phyloP scores from a whole-genome alignment of 2,329 filamentous ascomycete species.

The Exophiala oligosperma region DNA sequence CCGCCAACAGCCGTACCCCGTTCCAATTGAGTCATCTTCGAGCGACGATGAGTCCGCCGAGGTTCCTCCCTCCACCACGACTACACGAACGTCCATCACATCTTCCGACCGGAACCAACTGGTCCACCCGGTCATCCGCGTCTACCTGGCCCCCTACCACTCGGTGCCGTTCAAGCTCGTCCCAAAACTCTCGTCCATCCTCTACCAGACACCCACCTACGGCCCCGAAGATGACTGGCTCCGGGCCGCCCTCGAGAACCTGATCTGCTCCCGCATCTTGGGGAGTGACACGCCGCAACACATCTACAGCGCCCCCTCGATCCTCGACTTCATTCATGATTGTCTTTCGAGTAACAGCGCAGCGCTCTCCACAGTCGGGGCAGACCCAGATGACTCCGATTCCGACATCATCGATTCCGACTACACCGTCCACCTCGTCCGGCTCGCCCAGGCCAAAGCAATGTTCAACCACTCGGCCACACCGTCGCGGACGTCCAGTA shows the following conservation, averaged over 20 bases:
- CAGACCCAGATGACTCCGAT: background rate
- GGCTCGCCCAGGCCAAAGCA: constrained; percentile 15
- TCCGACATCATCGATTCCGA: constrained; percentile 15
- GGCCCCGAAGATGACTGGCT: constrained; percentile 24
- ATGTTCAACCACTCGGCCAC: constrained; percentile 11
- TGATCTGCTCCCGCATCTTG: constrained; percentile 9
- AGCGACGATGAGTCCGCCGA: background rate
- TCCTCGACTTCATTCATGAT: constrained; percentile 14
- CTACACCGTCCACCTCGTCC: constrained; percentile 12
- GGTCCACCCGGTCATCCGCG: constrained; percentile 10
- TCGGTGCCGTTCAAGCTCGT: constrained; percentile 7
- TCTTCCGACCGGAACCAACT: constrained; percentile 8
- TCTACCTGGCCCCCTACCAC: constrained; percentile 9
- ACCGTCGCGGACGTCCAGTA: background rate
- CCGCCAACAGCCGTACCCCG: constrained; percentile 20
- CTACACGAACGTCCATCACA: constrained; percentile 12
- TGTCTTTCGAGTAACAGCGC: too few relatives aligned
- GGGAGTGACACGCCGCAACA: background rate
- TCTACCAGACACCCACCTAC: constrained; percentile 22
- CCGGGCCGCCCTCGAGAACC: constrained; percentile 16
- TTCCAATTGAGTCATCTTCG: constrained; percentile 1
- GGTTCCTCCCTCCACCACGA: background rate
- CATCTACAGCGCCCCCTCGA: constrained; percentile 9
- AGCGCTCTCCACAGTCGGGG: too few relatives aligned
- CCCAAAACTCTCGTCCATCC: constrained; percentile 3